phyloP scores from a whole-genome alignment of 1,284 basidiomycete species.

The Malassezia obtusa region DNA sequence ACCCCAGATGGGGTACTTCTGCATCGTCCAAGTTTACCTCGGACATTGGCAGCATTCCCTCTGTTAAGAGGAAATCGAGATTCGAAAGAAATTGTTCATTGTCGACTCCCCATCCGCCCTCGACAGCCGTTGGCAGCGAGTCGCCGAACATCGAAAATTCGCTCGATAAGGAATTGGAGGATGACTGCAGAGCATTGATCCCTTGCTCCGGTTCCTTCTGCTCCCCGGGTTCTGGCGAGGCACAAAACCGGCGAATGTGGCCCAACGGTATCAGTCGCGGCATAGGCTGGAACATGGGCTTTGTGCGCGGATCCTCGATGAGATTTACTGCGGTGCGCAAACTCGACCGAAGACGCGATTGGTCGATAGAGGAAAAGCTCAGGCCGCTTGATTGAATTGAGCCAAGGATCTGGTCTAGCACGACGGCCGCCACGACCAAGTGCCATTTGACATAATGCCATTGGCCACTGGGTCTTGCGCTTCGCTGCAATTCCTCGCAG shows the following conservation, averaged over 20 bases:
- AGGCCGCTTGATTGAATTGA: neutral
- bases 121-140: neutral
- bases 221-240: neutral
- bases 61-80: neutral
- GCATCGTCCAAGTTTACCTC: neutral
- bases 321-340: neutral
- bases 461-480: neutral
- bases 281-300: neutral
- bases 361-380: neutral
- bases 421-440: neutral
- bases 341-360: neutral
- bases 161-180: no score
- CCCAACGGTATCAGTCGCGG: neutral
- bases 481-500: conserved; percentile 1
- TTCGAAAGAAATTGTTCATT: neutral
- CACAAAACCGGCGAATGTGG: neutral
- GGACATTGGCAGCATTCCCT: neutral
- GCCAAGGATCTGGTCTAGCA: neutral
- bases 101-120: no score
- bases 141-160: neutral
- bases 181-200: no score
- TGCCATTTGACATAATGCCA: conserved; percentile 3
- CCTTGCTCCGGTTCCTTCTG: neutral
- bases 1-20: neutral
- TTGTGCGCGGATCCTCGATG: neutral